These are phyloP conservation scores for Lasiodiplodia gonubiensis DNA, from an alignment of 2,329 filamentous ascomycete genomes.

Conservation along the genomic window DNA sequence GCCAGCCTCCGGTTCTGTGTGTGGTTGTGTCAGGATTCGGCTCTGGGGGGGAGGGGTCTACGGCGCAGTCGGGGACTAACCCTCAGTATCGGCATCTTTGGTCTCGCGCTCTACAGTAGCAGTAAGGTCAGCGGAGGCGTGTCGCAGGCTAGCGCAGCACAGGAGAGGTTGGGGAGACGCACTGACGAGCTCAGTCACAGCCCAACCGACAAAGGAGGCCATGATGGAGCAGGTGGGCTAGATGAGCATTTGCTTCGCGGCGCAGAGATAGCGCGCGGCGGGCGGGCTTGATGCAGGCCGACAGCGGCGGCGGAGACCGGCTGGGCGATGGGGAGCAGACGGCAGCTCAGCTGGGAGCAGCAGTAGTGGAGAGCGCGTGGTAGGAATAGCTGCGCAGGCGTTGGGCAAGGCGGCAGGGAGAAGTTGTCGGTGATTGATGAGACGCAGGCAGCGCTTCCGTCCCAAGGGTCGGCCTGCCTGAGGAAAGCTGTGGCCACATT, in stretches of 20 bases:
- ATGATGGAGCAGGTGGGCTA: constrained; percentile 36
- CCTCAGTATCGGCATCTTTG: constrained; percentile 55
- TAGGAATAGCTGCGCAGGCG: constrained; percentile 18
- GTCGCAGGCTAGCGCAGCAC: constrained; percentile 36
- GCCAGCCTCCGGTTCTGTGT: constrained; percentile 73
- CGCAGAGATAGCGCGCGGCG: constrained; percentile 24
- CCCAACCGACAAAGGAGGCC: constrained; percentile 47
- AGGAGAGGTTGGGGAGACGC: constrained; percentile 32
- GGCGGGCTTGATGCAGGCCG: constrained; percentile 1
- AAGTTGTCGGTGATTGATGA: constrained; percentile 21
- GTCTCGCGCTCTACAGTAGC: constrained; percentile 48
- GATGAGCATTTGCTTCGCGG: constrained; percentile 26
- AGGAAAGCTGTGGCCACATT: constrained; percentile 23
- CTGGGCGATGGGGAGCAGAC: neutral
- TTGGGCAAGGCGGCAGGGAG: constrained; percentile 12
- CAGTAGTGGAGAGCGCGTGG: constrained; percentile 1
- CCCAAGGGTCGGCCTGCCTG: constrained; percentile 6
- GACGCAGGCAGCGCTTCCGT: constrained; percentile 5
- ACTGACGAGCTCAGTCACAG: constrained; percentile 48
- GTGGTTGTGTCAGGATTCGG: constrained; percentile 42
- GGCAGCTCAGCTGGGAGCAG: neutral
- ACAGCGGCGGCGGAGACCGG: neutral
- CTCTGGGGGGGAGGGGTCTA: constrained; percentile 29
- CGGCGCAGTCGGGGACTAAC: constrained; percentile 38
- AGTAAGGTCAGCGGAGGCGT: constrained; percentile 9